Conservation (phyloP, 2,329 filamentous ascomycete species). For the Juglanconis sp. region DNA sequence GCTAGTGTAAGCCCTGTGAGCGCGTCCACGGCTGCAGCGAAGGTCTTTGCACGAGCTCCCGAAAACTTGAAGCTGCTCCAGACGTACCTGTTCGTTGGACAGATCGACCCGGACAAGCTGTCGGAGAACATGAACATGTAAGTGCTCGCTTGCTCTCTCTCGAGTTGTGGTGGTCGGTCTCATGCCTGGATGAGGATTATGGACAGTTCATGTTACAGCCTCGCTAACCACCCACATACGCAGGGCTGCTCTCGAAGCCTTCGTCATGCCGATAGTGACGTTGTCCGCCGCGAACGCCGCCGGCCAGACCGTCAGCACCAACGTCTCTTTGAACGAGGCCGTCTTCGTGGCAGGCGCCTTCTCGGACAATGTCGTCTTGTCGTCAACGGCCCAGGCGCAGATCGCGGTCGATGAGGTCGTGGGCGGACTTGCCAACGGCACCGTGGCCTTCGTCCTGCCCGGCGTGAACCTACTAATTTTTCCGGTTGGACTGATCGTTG, state of each 20-base stretch:
- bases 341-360: slow-evolving; percentile 71
- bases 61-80: slow-evolving; percentile 47
- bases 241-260: slow-evolving; percentile 56
- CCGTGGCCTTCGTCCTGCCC: slow-evolving; percentile 65
- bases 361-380: slow-evolving; percentile 53
- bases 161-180: not conserved
- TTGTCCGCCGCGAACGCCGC: slow-evolving; percentile 55
- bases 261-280: slow-evolving; percentile 67
- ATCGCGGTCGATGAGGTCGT: slow-evolving; percentile 48
- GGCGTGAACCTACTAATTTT: slow-evolving; percentile 67
- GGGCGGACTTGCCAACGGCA: slow-evolving; percentile 44
- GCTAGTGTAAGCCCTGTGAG: slow-evolving; percentile 48
- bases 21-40: slow-evolving; percentile 20
- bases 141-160: slow-evolving; percentile 26
- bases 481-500: slow-evolving; percentile 67
- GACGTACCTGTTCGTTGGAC: slow-evolving; percentile 65
- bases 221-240: slow-evolving; percentile 16
- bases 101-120: slow-evolving; percentile 60
- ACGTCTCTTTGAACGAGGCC: slow-evolving; percentile 67
- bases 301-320: slow-evolving; percentile 55
- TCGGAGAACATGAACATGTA: slow-evolving; percentile 57
- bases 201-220: no score
- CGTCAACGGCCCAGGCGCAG: slow-evolving; percentile 46
- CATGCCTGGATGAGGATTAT: no score
- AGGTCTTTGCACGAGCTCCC: slow-evolving; percentile 22